These are phyloP conservation scores for Syzygium aqueum DNA, from an alignment of 345 rosid species.

Conservation along the genomic window DNA sequence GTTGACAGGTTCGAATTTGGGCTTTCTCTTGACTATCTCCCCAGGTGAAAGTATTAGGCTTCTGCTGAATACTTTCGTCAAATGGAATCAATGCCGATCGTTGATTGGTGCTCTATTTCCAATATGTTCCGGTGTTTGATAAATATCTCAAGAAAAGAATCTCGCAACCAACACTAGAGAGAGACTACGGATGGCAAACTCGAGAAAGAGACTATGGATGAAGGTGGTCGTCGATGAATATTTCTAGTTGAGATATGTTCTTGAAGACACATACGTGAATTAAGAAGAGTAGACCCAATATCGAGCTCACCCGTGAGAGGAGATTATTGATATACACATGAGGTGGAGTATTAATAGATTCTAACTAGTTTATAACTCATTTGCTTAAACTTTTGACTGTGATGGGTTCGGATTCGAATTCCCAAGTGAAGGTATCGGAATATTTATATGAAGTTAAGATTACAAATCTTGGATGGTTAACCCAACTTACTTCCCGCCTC, in stretches of 20 bases:
- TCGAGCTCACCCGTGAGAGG: accelerated
- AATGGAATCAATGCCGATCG: neutral
- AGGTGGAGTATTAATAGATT: accelerated
- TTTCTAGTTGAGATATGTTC: neutral
- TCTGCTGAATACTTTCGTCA: no score
- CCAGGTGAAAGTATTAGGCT: no score
- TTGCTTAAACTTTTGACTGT: accelerated
- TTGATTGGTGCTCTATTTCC: no score
- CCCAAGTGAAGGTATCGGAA: accelerated
- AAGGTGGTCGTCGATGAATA: accelerated
- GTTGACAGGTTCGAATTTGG: neutral
- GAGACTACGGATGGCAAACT: neutral
- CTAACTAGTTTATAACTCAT: accelerated
- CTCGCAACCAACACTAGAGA: neutral
- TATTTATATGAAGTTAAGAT: no score
- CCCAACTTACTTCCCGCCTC: neutral
- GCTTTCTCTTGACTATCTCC: neutral
- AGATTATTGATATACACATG: neutral
- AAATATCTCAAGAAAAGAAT: neutral
- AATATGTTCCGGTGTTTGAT: neutral
- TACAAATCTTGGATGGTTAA: neutral
- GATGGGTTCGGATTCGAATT: neutral
- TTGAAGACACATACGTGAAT: neutral
- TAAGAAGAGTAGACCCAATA: accelerated
- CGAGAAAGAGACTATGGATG: neutral